These are phyloP conservation scores for Cinchona pubescens DNA, from an alignment of 257 asterid genomes.

Conservation along the genomic window DNA sequence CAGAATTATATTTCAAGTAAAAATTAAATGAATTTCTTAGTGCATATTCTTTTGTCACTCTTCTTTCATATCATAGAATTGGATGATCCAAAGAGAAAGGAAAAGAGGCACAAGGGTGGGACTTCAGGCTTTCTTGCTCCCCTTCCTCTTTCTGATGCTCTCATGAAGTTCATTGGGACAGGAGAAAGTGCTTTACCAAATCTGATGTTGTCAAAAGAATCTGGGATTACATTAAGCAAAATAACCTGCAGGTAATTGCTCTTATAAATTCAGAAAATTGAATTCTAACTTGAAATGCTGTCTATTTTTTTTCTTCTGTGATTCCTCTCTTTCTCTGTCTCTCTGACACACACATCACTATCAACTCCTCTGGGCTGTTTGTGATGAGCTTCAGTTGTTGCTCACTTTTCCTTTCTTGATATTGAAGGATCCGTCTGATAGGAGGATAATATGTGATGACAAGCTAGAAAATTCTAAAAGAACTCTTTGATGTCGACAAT, in stretches of 20 bases:
- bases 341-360: background rate
- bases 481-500: slow-evolving; percentile 68
- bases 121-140: slow-evolving; percentile 75
- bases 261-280: background rate
- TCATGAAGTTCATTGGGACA: slow-evolving; percentile 76
- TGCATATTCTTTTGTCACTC: background rate
- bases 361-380: background rate
- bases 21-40: background rate
- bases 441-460: slow-evolving; percentile 84
- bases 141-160: slow-evolving; percentile 75
- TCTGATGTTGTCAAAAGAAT: slow-evolving; percentile 75
- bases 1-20: background rate
- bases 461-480: slow-evolving; percentile 95
- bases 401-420: slow-evolving; percentile 6
- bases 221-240: slow-evolving; percentile 84
- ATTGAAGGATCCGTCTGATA: slow-evolving; percentile 88
- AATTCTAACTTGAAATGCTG: background rate
- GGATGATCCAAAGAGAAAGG: slow-evolving; percentile 64
- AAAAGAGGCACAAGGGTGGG: slow-evolving; percentile 63
- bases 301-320: background rate
- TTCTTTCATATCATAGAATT: slow-evolving; percentile 34
- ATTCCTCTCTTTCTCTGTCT: background rate
- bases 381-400: slow-evolving; percentile 3
- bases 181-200: slow-evolving; percentile 75
- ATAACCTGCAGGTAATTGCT: slow-evolving; percentile 75